Conservation (phyloP, 495 filamentous ascomycete genomes). For the Penicillium psychrofluorescens region DNA sequence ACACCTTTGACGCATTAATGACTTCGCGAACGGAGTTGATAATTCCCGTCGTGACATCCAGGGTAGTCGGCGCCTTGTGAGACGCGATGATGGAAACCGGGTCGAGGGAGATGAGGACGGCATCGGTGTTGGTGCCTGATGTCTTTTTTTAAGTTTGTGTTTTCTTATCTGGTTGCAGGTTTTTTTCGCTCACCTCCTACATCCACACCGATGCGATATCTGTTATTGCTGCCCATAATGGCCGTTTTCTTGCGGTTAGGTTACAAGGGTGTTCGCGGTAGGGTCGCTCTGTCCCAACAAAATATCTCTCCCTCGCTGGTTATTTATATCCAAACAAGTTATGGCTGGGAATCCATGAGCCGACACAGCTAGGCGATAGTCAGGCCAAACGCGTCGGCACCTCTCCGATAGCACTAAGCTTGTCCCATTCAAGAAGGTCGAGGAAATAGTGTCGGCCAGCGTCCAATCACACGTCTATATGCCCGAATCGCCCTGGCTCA, state of each 20-base stretch:
- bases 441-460: neutral
- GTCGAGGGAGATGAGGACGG: slow-evolving; percentile 46
- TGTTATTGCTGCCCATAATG: slow-evolving; percentile 2
- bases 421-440: slow-evolving; percentile 2
- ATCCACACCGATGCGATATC: slow-evolving; percentile 18
- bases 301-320: too few relatives aligned
- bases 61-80: slow-evolving; percentile 52
- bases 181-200: slow-evolving; percentile 10
- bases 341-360: neutral
- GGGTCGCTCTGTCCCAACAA: too few relatives aligned
- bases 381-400: too few relatives aligned
- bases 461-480: neutral
- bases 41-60: slow-evolving; percentile 50
- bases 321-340: too few relatives aligned
- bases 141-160: neutral
- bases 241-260: too few relatives aligned
- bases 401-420: neutral
- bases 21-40: slow-evolving; percentile 41
- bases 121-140: slow-evolving; percentile 56
- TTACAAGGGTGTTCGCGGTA: too few relatives aligned
- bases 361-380: neutral
- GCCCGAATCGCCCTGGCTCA: too few relatives aligned
- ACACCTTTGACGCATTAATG: slow-evolving; percentile 30
- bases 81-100: slow-evolving; percentile 42
- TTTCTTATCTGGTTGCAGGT: neutral